Evolutionary conservation across 78 protist genomes (phyloP).

Genomic region (Paratrimastix pyriformis): DNA sequence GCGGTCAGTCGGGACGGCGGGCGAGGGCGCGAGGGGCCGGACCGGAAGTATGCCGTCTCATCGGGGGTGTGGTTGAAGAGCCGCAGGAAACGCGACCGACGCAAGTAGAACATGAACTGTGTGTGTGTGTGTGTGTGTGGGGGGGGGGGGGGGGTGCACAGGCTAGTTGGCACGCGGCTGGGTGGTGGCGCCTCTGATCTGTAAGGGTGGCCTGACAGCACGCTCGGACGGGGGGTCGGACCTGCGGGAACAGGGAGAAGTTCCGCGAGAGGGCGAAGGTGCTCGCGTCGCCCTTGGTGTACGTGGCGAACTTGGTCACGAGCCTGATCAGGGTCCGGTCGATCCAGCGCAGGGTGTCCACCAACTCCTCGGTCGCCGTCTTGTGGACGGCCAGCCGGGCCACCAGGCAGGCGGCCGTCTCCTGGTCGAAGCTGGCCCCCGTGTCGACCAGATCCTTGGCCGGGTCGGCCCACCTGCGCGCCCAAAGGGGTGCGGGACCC

Average conservation of each 20-base stretch:
- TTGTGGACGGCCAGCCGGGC: neutral
- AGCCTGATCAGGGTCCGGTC: neutral
- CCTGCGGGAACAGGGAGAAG: neutral
- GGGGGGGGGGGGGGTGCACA: neutral
- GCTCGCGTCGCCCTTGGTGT: neutral
- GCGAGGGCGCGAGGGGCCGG: too few species aligned
- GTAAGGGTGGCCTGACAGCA: neutral
- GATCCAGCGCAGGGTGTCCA: neutral
- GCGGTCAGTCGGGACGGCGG: too few species aligned
- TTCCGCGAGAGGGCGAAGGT: neutral
- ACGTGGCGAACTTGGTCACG: neutral
- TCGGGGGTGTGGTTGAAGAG: conserved; percentile 25
- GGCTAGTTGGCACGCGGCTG: neutral
- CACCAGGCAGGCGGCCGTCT: neutral
- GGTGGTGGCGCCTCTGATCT: neutral
- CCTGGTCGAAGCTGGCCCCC: conserved; percentile 11
- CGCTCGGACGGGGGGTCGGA: neutral
- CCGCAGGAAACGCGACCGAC: conserved; percentile 2
- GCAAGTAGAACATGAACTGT: conserved; percentile 29
- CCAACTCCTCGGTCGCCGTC: neutral
- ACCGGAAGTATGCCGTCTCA: conserved; percentile 19
- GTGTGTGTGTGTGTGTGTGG: neutral
- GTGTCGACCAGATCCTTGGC: neutral
- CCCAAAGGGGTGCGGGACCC: neutral
- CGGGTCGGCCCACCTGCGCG: neutral